Percentiles rank a stretch among this genome's conserved stretches.
Evolutionary conservation across 148 eudicot genomes (phyloP).

Genomic region (Tetragonia tetragonoides): DNA sequence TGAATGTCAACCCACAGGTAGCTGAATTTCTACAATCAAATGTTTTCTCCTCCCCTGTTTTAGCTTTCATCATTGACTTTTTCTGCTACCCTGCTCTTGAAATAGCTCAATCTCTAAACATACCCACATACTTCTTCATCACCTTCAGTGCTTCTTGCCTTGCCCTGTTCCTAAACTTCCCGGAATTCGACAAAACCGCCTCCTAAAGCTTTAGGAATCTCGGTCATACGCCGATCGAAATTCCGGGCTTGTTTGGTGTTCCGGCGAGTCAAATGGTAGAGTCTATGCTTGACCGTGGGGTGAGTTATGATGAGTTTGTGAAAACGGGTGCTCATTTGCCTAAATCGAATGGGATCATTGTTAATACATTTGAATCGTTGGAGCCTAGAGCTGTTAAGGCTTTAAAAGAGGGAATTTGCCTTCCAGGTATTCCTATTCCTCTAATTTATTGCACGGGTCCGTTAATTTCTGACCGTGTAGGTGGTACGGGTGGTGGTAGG

Average conservation of each 20-base stretch:
- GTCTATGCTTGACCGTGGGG: conserved; percentile 33
- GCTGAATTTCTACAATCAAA: conserved; percentile 28
- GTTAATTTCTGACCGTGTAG: conserved; percentile 17
- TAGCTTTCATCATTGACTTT: conserved; percentile 45
- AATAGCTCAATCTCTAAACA: conserved; percentile 18
- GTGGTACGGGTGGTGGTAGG: background rate
- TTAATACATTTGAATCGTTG: conserved; percentile 36
- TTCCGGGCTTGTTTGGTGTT: conserved; percentile 49
- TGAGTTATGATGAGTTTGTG: conserved; percentile 21
- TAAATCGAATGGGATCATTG: conserved; percentile 28
- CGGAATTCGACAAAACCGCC: conserved; percentile 27
- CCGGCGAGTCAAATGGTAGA: conserved; percentile 36
- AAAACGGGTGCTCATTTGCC: conserved; percentile 6
- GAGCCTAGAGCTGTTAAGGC: conserved; percentile 31
- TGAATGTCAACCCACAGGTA: conserved; percentile 30
- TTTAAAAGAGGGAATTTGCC: conserved; percentile 27
- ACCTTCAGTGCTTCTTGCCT: conserved; percentile 40
- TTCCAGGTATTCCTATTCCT: conserved; percentile 25
- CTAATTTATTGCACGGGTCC: conserved; percentile 42
- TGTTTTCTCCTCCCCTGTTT: conserved; percentile 6
- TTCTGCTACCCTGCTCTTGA: conserved; percentile 37
- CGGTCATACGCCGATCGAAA: conserved; percentile 7
- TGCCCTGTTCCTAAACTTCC: conserved; percentile 29
- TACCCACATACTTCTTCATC: conserved; percentile 48
- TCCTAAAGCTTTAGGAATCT: conserved; percentile 40